Evolutionary conservation across 371 early-diverging fungal species (phyloP).

Genomic region (Mortierella sp.): DNA sequence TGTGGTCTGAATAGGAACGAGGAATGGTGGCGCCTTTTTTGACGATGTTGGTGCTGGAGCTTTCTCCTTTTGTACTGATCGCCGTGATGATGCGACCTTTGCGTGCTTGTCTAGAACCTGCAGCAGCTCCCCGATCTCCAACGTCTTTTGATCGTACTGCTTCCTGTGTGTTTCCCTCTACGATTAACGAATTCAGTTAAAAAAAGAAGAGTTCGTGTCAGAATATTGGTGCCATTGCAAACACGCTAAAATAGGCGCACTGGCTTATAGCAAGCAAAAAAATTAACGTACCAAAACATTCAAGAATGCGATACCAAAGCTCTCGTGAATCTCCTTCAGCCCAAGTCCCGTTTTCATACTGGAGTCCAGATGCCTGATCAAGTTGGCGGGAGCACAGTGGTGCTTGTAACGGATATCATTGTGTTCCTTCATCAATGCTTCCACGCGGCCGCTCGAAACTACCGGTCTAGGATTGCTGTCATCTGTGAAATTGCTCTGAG

Average conservation of each 20-base stretch:
- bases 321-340: constrained; percentile 71
- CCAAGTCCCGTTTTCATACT: constrained; percentile 76
- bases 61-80: not conserved
- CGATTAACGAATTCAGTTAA: not conserved
- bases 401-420: constrained; percentile 26
- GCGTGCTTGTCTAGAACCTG: constrained; percentile 46
- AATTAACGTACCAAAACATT: constrained; percentile 65
- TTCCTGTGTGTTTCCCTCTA: constrained; percentile 71
- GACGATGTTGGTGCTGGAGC: constrained; percentile 2
- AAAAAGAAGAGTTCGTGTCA: no score
- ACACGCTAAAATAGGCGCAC: not conserved
- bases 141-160: constrained; percentile 69
- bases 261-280: not conserved
- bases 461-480: constrained; percentile 27
- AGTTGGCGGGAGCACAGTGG: constrained; percentile 62
- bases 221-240: not conserved
- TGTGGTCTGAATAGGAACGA: constrained; percentile 61
- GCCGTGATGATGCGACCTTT: constrained; percentile 26
- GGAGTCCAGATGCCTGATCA: constrained; percentile 72
- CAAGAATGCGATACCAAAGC: constrained; percentile 74
- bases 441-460: constrained; percentile 26
- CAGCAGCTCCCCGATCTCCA: constrained; percentile 63
- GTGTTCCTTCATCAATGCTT: constrained; percentile 41
- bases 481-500: constrained; percentile 42
- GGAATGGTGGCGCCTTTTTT: constrained; percentile 61